A percentile compares a stretch with the other conserved stretches of the same genome.
Conservation (phyloP, 1,139 yeast genomes). For the Spencermartinsiella ligniputridi region DNA sequence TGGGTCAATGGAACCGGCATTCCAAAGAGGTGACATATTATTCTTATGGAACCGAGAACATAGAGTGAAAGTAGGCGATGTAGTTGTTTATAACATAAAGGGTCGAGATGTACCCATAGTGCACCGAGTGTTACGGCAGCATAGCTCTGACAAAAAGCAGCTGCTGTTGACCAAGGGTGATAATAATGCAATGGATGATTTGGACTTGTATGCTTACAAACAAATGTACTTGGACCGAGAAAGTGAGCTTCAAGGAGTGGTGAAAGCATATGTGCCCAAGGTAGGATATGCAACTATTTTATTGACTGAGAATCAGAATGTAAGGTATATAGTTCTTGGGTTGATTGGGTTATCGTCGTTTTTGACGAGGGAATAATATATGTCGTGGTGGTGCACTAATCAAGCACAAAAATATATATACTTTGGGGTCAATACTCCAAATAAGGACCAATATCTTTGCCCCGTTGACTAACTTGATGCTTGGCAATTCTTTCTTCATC, state of each 20-base stretch:
- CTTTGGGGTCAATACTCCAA: conserved; percentile 22
- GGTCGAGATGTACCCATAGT: conserved; percentile 89
- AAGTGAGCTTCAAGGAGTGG: conserved; percentile 81
- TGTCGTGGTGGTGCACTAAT: no score
- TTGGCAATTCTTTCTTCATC: conserved; percentile 17
- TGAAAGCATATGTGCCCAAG: conserved; percentile 85
- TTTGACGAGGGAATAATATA: conserved; percentile 30
- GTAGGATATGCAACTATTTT: conserved; percentile 89
- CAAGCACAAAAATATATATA: no score
- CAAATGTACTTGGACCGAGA: conserved; percentile 74
- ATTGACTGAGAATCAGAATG: conserved; percentile 81
- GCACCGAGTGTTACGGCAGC: conserved; percentile 88
- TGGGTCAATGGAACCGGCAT: conserved; percentile 99
- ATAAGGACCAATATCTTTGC: conserved; percentile 25
- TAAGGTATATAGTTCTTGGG: conserved; percentile 68
- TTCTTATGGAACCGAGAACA: conserved; percentile 83
- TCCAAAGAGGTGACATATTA: conserved; percentile 93
- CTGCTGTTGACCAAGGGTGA: conserved; percentile 91
- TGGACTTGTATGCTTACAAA: conserved; percentile 73
- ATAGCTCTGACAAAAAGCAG: conserved; percentile 52
- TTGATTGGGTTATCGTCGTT: conserved; percentile 49
- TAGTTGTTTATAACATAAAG: conserved; percentile 87
- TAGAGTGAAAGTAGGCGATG: conserved; percentile 77
- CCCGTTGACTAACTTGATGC: conserved; percentile 17
- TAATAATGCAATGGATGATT: conserved; percentile 88